A percentile compares a stretch with the other conserved stretches of the same genome.
phyloP scores from a whole-genome alignment of 23 red algal genomes.

The Gracilaria domingensis region DNA sequence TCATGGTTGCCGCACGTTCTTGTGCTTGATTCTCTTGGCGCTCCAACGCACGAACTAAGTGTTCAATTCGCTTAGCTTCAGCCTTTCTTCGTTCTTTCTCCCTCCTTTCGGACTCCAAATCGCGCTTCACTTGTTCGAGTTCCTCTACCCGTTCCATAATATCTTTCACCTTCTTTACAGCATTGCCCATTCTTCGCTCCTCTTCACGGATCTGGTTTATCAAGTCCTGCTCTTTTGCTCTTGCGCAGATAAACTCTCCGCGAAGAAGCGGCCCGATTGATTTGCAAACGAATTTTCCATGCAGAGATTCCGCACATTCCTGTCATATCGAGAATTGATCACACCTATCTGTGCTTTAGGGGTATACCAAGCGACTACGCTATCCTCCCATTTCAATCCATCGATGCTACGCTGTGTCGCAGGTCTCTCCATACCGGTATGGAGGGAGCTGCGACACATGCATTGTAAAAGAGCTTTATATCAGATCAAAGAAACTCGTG shows the following conservation, averaged over 20 bases:
- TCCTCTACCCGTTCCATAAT: slow-evolving; percentile 1
- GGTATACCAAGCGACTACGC: slow-evolving; percentile 43
- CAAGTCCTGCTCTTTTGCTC: slow-evolving; percentile 36
- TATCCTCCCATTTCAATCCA: slow-evolving; percentile 35
- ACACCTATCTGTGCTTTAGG: slow-evolving; percentile 38
- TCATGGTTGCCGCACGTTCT: slow-evolving; percentile 2
- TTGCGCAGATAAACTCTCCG: slow-evolving; percentile 43
- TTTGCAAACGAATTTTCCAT: slow-evolving; percentile 52
- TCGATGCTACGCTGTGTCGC: slow-evolving; percentile 20
- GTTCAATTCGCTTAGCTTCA: slow-evolving; percentile 36
- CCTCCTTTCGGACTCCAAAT: slow-evolving; percentile 31
- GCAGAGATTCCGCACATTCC: slow-evolving; percentile 48
- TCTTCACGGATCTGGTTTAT: slow-evolving; percentile 50
- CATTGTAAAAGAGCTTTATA: too few relatives aligned
- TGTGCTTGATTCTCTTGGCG: slow-evolving; percentile 1
- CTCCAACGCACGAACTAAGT: slow-evolving; percentile 18
- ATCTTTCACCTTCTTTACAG: slow-evolving; percentile 26
- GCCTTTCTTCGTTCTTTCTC: slow-evolving; percentile 21
- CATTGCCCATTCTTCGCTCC: slow-evolving; percentile 32
- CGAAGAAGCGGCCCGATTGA: slow-evolving; percentile 30
- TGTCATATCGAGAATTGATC: slow-evolving; percentile 51
- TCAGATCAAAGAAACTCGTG: too few relatives aligned
- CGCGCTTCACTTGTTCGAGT: slow-evolving; percentile 18
- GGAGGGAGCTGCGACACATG: too few relatives aligned
- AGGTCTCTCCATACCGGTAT: slow-evolving; percentile 41